Base-by-base conservation (phyloP, 345 rosid species). In the Stellera chamaejasme region DNA sequence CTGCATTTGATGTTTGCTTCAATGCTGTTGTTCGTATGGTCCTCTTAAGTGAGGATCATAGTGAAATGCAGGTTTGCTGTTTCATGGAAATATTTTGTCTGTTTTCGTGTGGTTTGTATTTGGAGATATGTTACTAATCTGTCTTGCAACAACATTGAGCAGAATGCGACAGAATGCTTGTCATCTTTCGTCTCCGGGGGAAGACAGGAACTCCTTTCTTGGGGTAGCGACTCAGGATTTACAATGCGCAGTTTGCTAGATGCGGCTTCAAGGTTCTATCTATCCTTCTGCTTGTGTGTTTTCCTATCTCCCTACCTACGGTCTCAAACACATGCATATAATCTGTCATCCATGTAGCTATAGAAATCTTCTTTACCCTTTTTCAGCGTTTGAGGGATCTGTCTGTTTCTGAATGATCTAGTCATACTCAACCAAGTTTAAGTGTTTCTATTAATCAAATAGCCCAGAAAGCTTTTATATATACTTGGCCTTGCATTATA, bases 151-250 rank as follows among this genome's bases (percentile, higher is more conserved):
- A 58, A 64, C 50, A 56, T 70, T 68, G 63, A 64, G 67, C 75
- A 91, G 98, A 91, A 91, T 60, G 92, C 92, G 36, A 88, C 98
- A 27, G 86, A 91, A 75, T 91, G 98, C 70, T 76, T 91, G 77
- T 90, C 96, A 66, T 72, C 83, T 65, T 82, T 88, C 66, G 58
- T 88, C 70, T 76, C 88, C 49, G 82, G 87, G 39, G 96, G 92
- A 62, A 75, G 78, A 66, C 75, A 77, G 68, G 82, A 85, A 65
- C 48, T 91, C 56, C 92, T 91, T 62, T 67, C 82, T 54, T 91
- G 98, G 98, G 79, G 88, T 59, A 77, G 73, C 71, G 88, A 91
- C 74, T 71, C 90, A 39, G 81, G 82, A 59, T 77, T 77, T 61
- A 77, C 87, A 52, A 82, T 91, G 92, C 77, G 82, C 78, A 85